phyloP scores from a whole-genome alignment of 2,329 filamentous ascomycete species.

The Paecilomyces niveus region DNA sequence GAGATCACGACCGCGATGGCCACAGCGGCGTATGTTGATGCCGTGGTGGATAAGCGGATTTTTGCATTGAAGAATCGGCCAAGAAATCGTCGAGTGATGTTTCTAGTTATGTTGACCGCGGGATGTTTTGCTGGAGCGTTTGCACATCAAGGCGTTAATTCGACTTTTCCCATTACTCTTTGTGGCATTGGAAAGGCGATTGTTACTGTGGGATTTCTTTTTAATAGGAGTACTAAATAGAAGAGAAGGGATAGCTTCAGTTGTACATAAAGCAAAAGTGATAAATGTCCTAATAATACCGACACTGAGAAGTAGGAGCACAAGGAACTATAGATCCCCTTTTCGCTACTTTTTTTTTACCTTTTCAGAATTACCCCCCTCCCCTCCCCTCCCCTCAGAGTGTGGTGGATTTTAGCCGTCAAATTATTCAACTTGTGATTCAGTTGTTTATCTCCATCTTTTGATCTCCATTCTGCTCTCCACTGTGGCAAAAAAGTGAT shows the following conservation, averaged over 20 bases:
- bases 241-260: background rate
- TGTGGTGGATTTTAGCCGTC: too few relatives aligned
- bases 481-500: too few relatives aligned
- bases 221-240: background rate
- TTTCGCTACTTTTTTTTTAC: too few relatives aligned
- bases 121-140: slow-evolving; percentile 47
- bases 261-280: too few relatives aligned
- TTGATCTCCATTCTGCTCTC: too few relatives aligned
- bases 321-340: too few relatives aligned
- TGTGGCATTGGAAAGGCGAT: background rate
- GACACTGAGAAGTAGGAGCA: too few relatives aligned
- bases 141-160: background rate
- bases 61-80: slow-evolving; percentile 42
- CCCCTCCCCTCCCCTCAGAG: too few relatives aligned
- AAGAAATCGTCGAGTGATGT: slow-evolving; percentile 42
- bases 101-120: slow-evolving; percentile 41
- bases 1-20: slow-evolving; percentile 61
- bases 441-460: too few relatives aligned
- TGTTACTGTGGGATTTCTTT: background rate
- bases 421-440: too few relatives aligned
- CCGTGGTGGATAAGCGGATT: slow-evolving; percentile 50
- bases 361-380: too few relatives aligned
- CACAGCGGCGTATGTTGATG: slow-evolving; percentile 56
- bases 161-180: background rate
- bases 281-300: too few relatives aligned